phyloP scores from a whole-genome alignment of 148 eudicot species.

The Chenopodium berlandieri region DNA sequence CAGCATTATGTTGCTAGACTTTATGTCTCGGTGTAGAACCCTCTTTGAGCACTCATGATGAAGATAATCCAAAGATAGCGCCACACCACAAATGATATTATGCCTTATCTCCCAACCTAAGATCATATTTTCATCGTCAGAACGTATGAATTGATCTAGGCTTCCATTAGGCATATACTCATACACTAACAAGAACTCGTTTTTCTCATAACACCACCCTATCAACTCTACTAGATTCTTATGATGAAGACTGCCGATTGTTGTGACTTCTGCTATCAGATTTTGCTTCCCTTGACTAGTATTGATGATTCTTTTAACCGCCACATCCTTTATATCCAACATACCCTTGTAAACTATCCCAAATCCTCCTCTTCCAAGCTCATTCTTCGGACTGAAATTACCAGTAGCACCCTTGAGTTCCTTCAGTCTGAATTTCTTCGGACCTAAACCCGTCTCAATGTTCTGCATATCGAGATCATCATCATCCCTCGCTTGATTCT shows the following conservation, averaged over 20 bases:
- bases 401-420: conserved; percentile 33
- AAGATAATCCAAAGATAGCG: conserved; percentile 39
- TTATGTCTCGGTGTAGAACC: conserved; percentile 44
- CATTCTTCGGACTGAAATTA: conserved; percentile 26
- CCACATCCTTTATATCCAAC: conserved; percentile 26
- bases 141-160: conserved; percentile 28
- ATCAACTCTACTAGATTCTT: conserved; percentile 38
- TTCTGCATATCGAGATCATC: conserved; percentile 15
- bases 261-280: conserved; percentile 41
- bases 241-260: conserved; percentile 41
- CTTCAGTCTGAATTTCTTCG: conserved; percentile 32
- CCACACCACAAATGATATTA: conserved; percentile 33
- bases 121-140: background rate
- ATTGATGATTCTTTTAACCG: conserved; percentile 33
- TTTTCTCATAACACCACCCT: conserved; percentile 43
- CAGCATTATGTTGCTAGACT: conserved; percentile 45
- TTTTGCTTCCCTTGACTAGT: conserved; percentile 40
- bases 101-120: conserved; percentile 36
- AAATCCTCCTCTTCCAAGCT: conserved; percentile 16
- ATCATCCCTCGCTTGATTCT: background rate
- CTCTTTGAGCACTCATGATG: conserved; percentile 34
- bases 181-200: conserved; percentile 26
- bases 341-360: conserved; percentile 35
- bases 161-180: conserved; percentile 36
- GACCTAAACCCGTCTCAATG: conserved; percentile 34